These are phyloP conservation scores for Metschnikowia baotianmanensis DNA, from an alignment of 805 yeast species.

Conservation along the genomic window DNA sequence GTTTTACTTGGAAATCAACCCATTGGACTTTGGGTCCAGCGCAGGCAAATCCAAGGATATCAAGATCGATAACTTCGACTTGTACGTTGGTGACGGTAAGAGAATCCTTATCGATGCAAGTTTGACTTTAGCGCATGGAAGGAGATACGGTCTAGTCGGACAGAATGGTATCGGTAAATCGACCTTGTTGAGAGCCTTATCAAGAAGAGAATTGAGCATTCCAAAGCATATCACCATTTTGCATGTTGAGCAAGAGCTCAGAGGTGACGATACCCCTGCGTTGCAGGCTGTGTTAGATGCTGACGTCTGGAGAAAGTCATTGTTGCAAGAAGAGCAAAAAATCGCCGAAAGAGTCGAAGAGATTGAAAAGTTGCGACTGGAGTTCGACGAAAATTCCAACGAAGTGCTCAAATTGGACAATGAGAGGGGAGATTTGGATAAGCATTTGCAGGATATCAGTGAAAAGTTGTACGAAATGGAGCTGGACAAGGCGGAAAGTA, in stretches of 20 bases:
- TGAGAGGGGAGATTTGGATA: conserved; percentile 84
- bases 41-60: conserved; percentile 98
- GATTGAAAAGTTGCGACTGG: conserved; percentile 64
- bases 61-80: conserved; percentile 86
- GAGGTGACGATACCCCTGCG: conserved; percentile 90
- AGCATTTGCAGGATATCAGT: conserved; percentile 72
- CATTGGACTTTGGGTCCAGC: conserved; percentile 74
- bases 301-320: conserved; percentile 96
- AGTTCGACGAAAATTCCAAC: conserved; percentile 67
- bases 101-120: conserved; percentile 88
- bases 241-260: conserved; percentile 96
- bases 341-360: conserved; percentile 73
- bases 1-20: conserved; percentile 92
- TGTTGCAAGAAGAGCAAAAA: conserved; percentile 71
- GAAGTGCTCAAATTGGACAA: conserved; percentile 80
- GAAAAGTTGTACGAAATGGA: conserved; percentile 91
- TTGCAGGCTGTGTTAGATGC: conserved; percentile 97
- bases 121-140: conserved; percentile 84
- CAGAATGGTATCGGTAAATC: conserved; percentile 99
- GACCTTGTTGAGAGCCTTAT: conserved; percentile 83
- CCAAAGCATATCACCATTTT: conserved; percentile 94
- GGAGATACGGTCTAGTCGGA: conserved; percentile 96
- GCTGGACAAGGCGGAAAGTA: conserved; percentile 94
- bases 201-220: conserved; percentile 89
- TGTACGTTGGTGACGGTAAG: conserved; percentile 94